Base-by-base conservation (phyloP, 495 filamentous ascomycete species). In the Jackrogersella multiformis region DNA sequence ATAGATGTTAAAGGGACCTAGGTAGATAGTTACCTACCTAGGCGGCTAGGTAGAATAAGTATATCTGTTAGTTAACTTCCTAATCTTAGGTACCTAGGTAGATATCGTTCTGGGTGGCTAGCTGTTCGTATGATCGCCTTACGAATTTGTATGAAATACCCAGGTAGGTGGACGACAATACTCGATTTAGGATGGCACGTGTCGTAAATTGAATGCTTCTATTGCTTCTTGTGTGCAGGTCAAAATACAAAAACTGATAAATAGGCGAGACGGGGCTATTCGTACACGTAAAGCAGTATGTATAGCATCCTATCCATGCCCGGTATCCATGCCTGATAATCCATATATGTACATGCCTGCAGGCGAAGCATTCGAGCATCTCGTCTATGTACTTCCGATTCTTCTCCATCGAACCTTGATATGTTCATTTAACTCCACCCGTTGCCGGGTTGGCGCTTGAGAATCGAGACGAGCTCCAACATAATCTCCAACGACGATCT, bases 181-280 rank as follows among this genome's bases (percentile, higher is more conserved):
- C 18, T 44, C 41, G 41, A 12, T 34, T 52, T 36, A 35, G 39
- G 5, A 42, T 16, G 44, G 64, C 20, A 67, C 51, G 20, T 51
- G 56, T 56, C 16, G 26, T 52, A 15, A 16, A 41, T 41, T 13
- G 16, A 42, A 38, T 56, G 16, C 48, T 10, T 41, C 36, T 34
- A 21, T 23, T 44, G 53, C 20, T 12, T 32, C 45, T 39, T 58
- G 38, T 63, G 52, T 46, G 58, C 13, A 35, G 32, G 15, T 20
- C 39, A 4, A 41, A 16, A 41, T 46, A 52, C 46, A 28, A 23
- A 68, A 68, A 59, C 59, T 46, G 59, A 63, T 58, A 68, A 68
- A 35, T 63, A 59, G 20, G 54, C 66, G 66, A 68, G 54, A 63
- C 48, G 66, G 66, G 59, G 53, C 28, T 28, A 16, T 52, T 53